Conservation (phyloP, 768 basidiomycete genomes). For the Leccinum uliginosum region DNA sequence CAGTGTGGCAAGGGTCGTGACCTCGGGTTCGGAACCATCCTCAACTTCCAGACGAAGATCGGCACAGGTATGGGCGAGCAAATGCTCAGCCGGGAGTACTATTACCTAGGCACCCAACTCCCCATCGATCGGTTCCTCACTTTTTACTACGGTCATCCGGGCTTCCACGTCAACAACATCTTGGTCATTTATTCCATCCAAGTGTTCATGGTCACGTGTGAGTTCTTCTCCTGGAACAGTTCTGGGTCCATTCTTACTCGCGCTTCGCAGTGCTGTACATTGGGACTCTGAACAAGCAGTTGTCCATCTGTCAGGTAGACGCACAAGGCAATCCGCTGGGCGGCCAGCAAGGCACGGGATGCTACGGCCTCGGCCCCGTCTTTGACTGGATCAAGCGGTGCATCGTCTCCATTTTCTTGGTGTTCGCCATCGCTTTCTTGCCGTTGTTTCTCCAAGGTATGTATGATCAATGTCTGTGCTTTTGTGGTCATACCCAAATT, state of each 20-base stretch:
- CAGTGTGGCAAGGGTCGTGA: slow-evolving; percentile 99
- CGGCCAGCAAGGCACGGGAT: slow-evolving; percentile 72
- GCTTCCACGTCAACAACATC: slow-evolving; percentile 99
- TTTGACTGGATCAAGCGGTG: slow-evolving; percentile 98
- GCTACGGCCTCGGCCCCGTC: slow-evolving; percentile 94
- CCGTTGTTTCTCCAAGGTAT: slow-evolving; percentile 93
- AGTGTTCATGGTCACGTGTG: slow-evolving; percentile 92
- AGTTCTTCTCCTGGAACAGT: slow-evolving; percentile 32
- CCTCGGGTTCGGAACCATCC: slow-evolving; percentile 97
- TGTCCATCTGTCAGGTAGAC: slow-evolving; percentile 85
- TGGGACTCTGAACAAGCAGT: slow-evolving; percentile 92
- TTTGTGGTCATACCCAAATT: slow-evolving; percentile 1
- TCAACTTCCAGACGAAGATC: slow-evolving; percentile 99
- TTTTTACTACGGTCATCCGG: slow-evolving; percentile 99
- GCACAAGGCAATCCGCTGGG: slow-evolving; percentile 71
- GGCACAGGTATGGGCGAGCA: slow-evolving; percentile 99
- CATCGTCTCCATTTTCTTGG: slow-evolving; percentile 96
- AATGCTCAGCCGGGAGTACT: slow-evolving; percentile 99
- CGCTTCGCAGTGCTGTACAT: slow-evolving; percentile 72
- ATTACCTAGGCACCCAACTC: slow-evolving; percentile 96
- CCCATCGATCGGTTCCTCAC: slow-evolving; percentile 98
- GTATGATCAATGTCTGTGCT: slow-evolving; percentile 10
- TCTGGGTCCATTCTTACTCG: slow-evolving; percentile 4
- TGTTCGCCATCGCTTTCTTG: slow-evolving; percentile 97
- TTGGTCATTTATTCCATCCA: slow-evolving; percentile 98